Conservation (phyloP, 1,284 basidiomycete species). For the Ustilago loliicola region DNA sequence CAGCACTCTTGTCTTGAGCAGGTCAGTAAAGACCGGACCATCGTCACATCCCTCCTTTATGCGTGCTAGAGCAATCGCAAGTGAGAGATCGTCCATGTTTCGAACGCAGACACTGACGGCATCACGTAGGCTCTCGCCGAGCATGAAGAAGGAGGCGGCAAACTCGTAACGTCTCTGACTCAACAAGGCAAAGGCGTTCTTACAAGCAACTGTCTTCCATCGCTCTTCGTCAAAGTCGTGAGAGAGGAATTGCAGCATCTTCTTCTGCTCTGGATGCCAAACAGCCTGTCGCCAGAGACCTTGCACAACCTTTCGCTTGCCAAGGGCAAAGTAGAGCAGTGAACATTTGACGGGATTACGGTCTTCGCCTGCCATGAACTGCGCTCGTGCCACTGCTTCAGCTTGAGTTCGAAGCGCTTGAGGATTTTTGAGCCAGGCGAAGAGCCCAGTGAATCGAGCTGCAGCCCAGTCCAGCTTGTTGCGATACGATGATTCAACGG, state of each 20-base stretch:
- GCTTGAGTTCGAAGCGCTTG: slow-evolving; percentile 79
- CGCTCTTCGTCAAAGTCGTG: slow-evolving; percentile 89
- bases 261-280: slow-evolving; percentile 89
- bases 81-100: slow-evolving; percentile 88
- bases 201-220: slow-evolving; percentile 93
- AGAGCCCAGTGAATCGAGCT: slow-evolving; percentile 85
- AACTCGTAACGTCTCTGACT: slow-evolving; percentile 74
- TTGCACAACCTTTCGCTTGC: slow-evolving; percentile 90
- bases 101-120: slow-evolving; percentile 91
- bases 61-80: slow-evolving; percentile 88
- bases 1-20: slow-evolving; percentile 82
- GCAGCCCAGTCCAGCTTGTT: slow-evolving; percentile 89
- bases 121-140: slow-evolving; percentile 88
- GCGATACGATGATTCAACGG: slow-evolving; percentile 79
- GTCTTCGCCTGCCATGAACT: slow-evolving; percentile 79
- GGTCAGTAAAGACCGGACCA: slow-evolving; percentile 80
- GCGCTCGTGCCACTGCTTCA: slow-evolving; percentile 90
- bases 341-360: slow-evolving; percentile 90
- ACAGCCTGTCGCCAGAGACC: slow-evolving; percentile 95
- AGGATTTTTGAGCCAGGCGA: slow-evolving; percentile 81
- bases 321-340: slow-evolving; percentile 92
- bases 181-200: slow-evolving; percentile 94
- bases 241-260: slow-evolving; percentile 91
- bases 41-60: slow-evolving; percentile 82
- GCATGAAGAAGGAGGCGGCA: slow-evolving; percentile 95